Conservation (phyloP, 2,329 filamentous ascomycete species). For the Cercospora janseana region DNA sequence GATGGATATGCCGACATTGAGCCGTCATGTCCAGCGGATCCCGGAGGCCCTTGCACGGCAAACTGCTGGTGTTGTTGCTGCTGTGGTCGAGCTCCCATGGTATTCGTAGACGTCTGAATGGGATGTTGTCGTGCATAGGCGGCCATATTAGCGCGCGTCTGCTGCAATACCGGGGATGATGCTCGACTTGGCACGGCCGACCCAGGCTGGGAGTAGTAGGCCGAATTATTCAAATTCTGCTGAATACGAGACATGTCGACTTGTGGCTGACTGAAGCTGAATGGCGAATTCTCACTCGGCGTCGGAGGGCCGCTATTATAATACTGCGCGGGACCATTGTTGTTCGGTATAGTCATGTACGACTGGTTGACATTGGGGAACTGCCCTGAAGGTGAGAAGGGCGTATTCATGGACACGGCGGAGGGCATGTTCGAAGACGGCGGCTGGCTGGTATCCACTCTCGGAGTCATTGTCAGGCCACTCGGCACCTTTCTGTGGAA, state of each 20-base stretch:
- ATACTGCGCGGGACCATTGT: slow-evolving; percentile 32
- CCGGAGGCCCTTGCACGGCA: slow-evolving; percentile 18
- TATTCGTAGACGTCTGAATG: slow-evolving; percentile 33
- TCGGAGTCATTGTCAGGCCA: slow-evolving; percentile 73
- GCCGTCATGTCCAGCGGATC: slow-evolving; percentile 18
- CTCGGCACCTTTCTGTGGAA: slow-evolving; percentile 63
- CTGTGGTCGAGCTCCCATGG: slow-evolving; percentile 15
- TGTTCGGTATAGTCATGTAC: slow-evolving; percentile 37
- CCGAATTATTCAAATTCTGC: slow-evolving; percentile 29
- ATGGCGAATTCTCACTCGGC: slow-evolving; percentile 31
- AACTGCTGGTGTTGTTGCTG: slow-evolving; percentile 21
- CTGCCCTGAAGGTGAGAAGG: slow-evolving; percentile 45
- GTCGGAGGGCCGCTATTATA: slow-evolving; percentile 36
- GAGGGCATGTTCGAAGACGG: slow-evolving; percentile 33
- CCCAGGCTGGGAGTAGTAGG: slow-evolving; percentile 36
- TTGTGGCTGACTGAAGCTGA: slow-evolving; percentile 30
- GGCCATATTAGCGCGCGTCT: slow-evolving; percentile 36
- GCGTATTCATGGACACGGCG: slow-evolving; percentile 31
- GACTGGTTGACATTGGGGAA: slow-evolving; percentile 31
- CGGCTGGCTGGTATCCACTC: slow-evolving; percentile 59
- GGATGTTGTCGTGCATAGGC: slow-evolving; percentile 35
- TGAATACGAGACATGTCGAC: slow-evolving; percentile 28
- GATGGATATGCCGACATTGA: slow-evolving; percentile 17
- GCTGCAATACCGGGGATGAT: slow-evolving; percentile 62
- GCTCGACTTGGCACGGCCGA: slow-evolving; percentile 61